Percentiles rank a stretch among this genome's conserved stretches.
Conservation (phyloP, 768 basidiomycete species). For the Tylopilus felleus region DNA sequence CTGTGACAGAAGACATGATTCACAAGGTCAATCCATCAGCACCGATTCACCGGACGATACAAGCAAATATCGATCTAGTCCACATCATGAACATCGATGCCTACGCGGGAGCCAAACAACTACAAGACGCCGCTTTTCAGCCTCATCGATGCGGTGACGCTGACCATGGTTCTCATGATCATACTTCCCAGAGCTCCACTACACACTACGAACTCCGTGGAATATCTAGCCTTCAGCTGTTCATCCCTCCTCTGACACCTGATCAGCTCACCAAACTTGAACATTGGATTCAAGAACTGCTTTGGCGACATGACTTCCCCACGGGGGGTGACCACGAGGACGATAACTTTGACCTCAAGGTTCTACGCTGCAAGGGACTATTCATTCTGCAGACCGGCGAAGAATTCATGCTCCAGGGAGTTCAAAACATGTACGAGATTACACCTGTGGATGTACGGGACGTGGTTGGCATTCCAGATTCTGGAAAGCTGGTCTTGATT, state of each 20-base stretch:
- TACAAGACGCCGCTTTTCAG: slow-evolving; percentile 20
- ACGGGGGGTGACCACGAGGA: slow-evolving; percentile 26
- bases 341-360: slow-evolving; percentile 38
- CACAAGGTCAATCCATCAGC: slow-evolving; percentile 77
- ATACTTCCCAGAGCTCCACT: slow-evolving; percentile 34
- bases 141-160: slow-evolving; percentile 34
- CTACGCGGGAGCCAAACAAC: slow-evolving; percentile 52
- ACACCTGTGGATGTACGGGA: slow-evolving; percentile 39
- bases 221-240: slow-evolving; percentile 78
- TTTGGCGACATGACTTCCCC: slow-evolving; percentile 73
- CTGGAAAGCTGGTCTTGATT: slow-evolving; percentile 84
- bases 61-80: slow-evolving; percentile 69
- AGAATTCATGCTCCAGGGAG: slow-evolving; percentile 83
- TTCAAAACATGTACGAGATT: slow-evolving; percentile 87
- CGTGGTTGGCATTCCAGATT: slow-evolving; percentile 48
- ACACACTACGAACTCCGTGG: slow-evolving; percentile 70
- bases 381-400: slow-evolving; percentile 54
- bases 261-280: slow-evolving; percentile 56
- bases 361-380: slow-evolving; percentile 88
- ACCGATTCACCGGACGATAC: slow-evolving; percentile 67
- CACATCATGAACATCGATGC: slow-evolving; percentile 79
- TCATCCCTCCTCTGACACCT: slow-evolving; percentile 55
- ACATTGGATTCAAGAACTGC: slow-evolving; percentile 71
- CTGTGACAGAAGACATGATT: slow-evolving; percentile 56
- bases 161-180: slow-evolving; percentile 27